Evolutionary conservation across 768 basidiomycete genomes (phyloP), one percentile per base, ranked within the genome.

Genomic region (Leccinum subgranulosum): DNA sequence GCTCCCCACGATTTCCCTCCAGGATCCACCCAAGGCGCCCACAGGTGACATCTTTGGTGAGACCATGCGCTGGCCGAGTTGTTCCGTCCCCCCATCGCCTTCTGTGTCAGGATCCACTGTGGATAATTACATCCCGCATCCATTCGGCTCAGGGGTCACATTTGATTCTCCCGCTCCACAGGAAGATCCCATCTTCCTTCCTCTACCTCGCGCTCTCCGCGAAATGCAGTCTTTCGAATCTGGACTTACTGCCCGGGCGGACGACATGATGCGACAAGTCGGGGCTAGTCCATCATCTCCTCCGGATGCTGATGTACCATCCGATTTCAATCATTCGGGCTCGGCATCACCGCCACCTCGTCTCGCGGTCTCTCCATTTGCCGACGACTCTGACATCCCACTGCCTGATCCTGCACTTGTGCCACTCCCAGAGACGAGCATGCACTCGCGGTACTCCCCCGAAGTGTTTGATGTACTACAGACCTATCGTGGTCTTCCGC

Each of bases 151-250:
- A 5, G 82, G 83, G 8, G 79, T 91, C 29, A 60, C 74, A 3
- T 91, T 87, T 63, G 84, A 85, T 54, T 77, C 83, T 0, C 88
- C 86, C 5, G 69, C 77, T 0, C 76, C 80, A 58, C 77, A 73
- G 33, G 76, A 78, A 8, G 70, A 75, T 1, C 53, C 75, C 1
- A 71, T 82, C 17, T 76, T 73, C 49, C 68, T 83, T 4, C 75
- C 77, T 4, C 63, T 80, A 2, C 79, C 84, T 1, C 84, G 81
- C 4, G 76, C 78, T 45, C 69, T 94, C n/a, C 86, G 90, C 23
- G 87, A 87, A 68, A 89, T 92, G 86, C 90, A 92, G 62, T 90
- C 88, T 0, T 94, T 93, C 66, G 92, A 94, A 62, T 92, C 90
- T 4, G 85, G 85, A 1, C 69, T 88, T 36, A 94, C 92, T 0